A percentile compares a stretch with the other conserved stretches of the same genome.
phyloP scores from a whole-genome alignment of 31 red algal species.

The Odonthalia washingtoniensis region DNA sequence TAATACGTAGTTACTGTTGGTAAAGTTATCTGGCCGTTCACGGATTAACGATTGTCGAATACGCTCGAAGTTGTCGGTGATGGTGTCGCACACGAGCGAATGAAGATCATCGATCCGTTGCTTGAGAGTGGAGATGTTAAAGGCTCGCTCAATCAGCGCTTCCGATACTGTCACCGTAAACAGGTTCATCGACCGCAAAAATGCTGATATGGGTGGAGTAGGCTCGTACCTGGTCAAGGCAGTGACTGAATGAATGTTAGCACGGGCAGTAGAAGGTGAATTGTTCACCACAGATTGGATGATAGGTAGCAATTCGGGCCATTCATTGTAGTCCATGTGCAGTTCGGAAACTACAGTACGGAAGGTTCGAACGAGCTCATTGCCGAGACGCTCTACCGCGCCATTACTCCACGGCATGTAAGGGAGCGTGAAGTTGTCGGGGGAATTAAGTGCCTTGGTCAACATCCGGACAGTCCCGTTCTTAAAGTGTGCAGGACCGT shows the following conservation, averaged over 20 bases:
- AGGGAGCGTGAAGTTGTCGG: constrained; percentile 36
- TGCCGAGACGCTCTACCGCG: constrained; percentile 3
- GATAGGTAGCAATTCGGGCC: neutral
- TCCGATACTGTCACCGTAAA: neutral
- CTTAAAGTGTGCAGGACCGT: constrained; percentile 22
- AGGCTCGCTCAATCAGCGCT: neutral
- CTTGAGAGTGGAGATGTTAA: too few species aligned
- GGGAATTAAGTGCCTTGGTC: neutral
- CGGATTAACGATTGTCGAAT: too few species aligned
- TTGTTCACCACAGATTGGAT: neutral
- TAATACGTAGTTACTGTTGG: neutral
- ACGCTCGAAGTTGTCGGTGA: too few species aligned
- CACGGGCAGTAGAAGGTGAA: neutral
- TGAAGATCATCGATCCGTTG: too few species aligned
- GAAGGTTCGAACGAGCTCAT: neutral
- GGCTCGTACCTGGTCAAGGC: neutral
- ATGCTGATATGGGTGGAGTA: neutral
- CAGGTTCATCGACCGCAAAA: neutral
- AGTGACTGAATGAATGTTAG: too few species aligned
- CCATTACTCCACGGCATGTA: neutral
- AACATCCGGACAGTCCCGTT: constrained; percentile 17
- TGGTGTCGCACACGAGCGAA: too few species aligned
- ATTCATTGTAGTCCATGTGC: constrained; percentile 6
- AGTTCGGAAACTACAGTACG: neutral
- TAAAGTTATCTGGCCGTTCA: too few species aligned